These are phyloP conservation scores for Curvularia eragrostidis DNA, from an alignment of 2,329 filamentous ascomycete species.

Conservation along the genomic window DNA sequence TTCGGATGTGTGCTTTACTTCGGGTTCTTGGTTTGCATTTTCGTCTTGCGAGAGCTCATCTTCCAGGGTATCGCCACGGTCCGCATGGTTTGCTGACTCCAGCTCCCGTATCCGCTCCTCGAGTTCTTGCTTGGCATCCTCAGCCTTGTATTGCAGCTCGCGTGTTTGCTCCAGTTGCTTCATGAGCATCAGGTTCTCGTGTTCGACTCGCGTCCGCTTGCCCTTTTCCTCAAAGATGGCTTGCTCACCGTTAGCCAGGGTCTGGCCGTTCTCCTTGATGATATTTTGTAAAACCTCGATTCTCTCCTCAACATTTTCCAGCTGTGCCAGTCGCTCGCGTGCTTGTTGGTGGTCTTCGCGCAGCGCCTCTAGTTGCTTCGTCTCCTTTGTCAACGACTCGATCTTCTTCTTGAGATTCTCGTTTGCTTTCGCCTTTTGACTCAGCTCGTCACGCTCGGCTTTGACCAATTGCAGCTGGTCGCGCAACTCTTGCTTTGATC, in stretches of 20 bases:
- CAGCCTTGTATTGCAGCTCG: slow-evolving; percentile 56
- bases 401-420: slow-evolving; percentile 63
- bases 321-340: slow-evolving; percentile 53
- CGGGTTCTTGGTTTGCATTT: slow-evolving; percentile 33
- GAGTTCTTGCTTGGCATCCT: slow-evolving; percentile 57
- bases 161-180: slow-evolving; percentile 57
- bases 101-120: slow-evolving; percentile 55
- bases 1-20: slow-evolving; percentile 27
- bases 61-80: slow-evolving; percentile 47
- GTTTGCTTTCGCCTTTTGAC: slow-evolving; percentile 58
- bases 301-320: slow-evolving; percentile 55
- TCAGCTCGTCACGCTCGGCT: slow-evolving; percentile 58
- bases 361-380: slow-evolving; percentile 52
- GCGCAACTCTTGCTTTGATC: slow-evolving; percentile 56
- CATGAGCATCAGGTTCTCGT: slow-evolving; percentile 55
- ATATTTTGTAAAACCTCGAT: slow-evolving; percentile 57
- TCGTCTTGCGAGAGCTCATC: slow-evolving; percentile 50
- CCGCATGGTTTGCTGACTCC: slow-evolving; percentile 42
- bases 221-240: slow-evolving; percentile 60
- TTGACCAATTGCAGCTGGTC: slow-evolving; percentile 59
- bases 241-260: slow-evolving; percentile 59
- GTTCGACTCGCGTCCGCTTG: slow-evolving; percentile 55
- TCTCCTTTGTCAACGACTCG: slow-evolving; percentile 57
- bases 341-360: slow-evolving; percentile 55
- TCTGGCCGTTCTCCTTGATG: slow-evolving; percentile 59